phyloP scores from a whole-genome alignment of 768 basidiomycete species.

The Lyophyllum shimeji region DNA sequence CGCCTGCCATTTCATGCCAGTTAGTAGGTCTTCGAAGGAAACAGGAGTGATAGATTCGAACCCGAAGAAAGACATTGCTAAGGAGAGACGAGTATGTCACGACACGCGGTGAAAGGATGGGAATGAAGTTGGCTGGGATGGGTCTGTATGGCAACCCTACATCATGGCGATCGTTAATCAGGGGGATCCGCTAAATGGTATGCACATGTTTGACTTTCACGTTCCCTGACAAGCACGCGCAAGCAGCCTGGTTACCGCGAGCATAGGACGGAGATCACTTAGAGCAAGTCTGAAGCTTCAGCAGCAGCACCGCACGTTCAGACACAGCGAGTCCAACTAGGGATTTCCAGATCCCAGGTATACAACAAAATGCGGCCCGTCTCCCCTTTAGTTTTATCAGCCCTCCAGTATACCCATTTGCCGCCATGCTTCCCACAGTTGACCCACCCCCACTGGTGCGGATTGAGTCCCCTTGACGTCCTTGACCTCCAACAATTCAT shows the following conservation, averaged over 20 bases:
- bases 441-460: conserved; percentile 69
- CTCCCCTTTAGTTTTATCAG: conserved; percentile 21
- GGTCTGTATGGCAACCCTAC: conserved; percentile 5
- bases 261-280: no score
- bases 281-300: no score
- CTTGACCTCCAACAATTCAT: conserved; percentile 87
- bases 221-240: not conserved
- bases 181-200: conserved; percentile 1
- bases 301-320: not conserved
- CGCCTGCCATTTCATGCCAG: conserved; percentile 19
- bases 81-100: conserved; percentile 8
- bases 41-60: conserved; percentile 12
- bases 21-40: conserved; percentile 7
- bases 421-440: conserved; percentile 86
- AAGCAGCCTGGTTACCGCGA: not conserved
- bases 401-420: conserved; percentile 82
- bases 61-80: conserved; percentile 37
- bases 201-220: conserved; percentile 1
- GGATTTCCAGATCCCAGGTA: not conserved
- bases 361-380: not conserved
- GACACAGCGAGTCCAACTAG: not conserved
- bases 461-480: conserved; percentile 76
- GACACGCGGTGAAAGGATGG: not conserved
- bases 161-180: conserved; percentile 9
- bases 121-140: not conserved